These are phyloP conservation scores for Tylopilus intermedius DNA, from an alignment of 768 basidiomycete species.

Conservation along the genomic window DNA sequence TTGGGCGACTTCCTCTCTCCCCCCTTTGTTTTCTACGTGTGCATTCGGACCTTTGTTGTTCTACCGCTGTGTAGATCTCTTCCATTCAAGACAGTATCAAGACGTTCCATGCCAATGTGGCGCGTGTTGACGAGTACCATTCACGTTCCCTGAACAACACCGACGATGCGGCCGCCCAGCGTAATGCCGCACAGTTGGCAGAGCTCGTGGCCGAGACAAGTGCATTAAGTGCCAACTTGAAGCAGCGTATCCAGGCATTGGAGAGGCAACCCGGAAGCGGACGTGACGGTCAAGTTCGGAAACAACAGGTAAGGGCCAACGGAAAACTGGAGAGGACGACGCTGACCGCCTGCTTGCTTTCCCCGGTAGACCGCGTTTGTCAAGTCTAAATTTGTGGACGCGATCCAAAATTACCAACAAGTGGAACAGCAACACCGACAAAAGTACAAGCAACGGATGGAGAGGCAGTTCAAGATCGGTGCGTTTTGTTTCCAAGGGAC, in stretches of 20 bases:
- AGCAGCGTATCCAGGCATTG: slow-evolving; percentile 66
- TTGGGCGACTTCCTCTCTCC: not conserved
- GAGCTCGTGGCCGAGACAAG: slow-evolving; percentile 70
- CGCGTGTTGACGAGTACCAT: slow-evolving; percentile 67
- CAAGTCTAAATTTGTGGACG: slow-evolving; percentile 77
- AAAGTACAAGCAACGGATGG: slow-evolving; percentile 77
- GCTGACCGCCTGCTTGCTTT: slow-evolving; percentile 10
- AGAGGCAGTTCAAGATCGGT: slow-evolving; percentile 87
- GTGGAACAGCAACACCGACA: slow-evolving; percentile 77
- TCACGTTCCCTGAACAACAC: slow-evolving; percentile 70
- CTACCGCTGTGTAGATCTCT: slow-evolving; percentile 49
- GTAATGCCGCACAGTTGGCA: slow-evolving; percentile 58
- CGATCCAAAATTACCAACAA: slow-evolving; percentile 78
- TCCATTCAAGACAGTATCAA: slow-evolving; percentile 67
- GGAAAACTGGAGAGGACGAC: not conserved
- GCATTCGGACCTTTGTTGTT: not conserved
- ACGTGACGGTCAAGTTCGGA: slow-evolving; percentile 69
- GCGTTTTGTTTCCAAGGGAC: slow-evolving; percentile 11
- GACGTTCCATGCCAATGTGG: slow-evolving; percentile 64
- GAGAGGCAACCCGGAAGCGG: slow-evolving; percentile 60
- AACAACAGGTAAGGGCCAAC: slow-evolving; percentile 55
- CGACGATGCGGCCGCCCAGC: slow-evolving; percentile 62
- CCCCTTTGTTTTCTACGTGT: not conserved
- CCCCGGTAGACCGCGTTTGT: slow-evolving; percentile 51
- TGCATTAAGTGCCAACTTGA: slow-evolving; percentile 60